Evolutionary conservation across 305 asterid species (phyloP).

Genomic region (Rubia balearica): DNA sequence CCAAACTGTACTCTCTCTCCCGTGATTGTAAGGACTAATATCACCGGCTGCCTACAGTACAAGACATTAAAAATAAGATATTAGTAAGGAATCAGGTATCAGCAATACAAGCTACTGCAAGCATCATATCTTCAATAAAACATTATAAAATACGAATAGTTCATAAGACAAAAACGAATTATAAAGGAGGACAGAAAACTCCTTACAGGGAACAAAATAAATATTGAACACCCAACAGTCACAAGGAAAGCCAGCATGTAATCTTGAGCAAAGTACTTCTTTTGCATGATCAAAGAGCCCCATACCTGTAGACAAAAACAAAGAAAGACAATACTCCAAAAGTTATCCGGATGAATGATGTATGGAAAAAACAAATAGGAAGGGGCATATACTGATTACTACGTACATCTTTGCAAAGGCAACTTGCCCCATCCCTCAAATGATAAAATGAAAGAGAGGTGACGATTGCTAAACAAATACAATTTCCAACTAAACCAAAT

Average conservation of each 20-base stretch:
- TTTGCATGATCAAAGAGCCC: conserved; percentile 96
- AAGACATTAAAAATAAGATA: conserved; percentile 7
- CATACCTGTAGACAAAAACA: conserved; percentile 58
- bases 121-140: neutral
- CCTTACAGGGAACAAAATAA: conserved; percentile 81
- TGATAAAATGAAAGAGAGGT: neutral
- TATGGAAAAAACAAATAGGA: neutral
- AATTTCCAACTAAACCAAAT: neutral
- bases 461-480: neutral
- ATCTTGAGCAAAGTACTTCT: conserved; percentile 77
- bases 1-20: conserved; percentile 96
- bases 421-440: neutral
- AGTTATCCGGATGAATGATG: neutral
- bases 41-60: conserved; percentile 69
- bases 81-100: neutral
- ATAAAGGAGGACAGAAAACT: conserved; percentile 6
- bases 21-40: conserved; percentile 66
- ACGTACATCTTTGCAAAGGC: neutral
- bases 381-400: neutral
- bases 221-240: conserved; percentile 87
- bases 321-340: conserved; percentile 15
- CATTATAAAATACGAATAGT: neutral
- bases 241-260: conserved; percentile 69
- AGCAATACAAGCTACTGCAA: neutral
- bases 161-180: neutral